phyloP scores from a whole-genome alignment of 805 yeast species.

The Metschnikowia hibisci region DNA sequence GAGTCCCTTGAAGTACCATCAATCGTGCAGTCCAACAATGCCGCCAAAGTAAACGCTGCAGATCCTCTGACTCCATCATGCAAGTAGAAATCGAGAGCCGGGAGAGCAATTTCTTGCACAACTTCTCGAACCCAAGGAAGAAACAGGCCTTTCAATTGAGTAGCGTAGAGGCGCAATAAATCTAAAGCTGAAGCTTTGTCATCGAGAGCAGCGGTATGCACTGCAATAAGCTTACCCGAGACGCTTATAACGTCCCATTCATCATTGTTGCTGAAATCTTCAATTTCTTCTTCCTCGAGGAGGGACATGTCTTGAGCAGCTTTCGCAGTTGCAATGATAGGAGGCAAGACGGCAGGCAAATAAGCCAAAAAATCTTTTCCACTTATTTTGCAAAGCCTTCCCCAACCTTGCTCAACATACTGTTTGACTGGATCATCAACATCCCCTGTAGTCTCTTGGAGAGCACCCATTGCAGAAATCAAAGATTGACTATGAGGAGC shows the following conservation, averaged over 20 bases:
- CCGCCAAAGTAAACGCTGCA: constrained; percentile 82
- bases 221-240: constrained; percentile 89
- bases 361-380: constrained; percentile 84
- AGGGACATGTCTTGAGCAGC: constrained; percentile 86
- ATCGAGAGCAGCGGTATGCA: constrained; percentile 90
- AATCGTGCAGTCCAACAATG: constrained; percentile 63
- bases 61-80: constrained; percentile 93
- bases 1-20: constrained; percentile 50
- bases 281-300: constrained; percentile 84
- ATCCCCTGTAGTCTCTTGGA: constrained; percentile 57
- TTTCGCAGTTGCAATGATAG: constrained; percentile 80
- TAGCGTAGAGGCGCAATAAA: constrained; percentile 76
- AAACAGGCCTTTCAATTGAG: constrained; percentile 76
- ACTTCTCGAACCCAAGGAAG: constrained; percentile 79
- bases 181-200: constrained; percentile 94
- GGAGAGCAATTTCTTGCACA: constrained; percentile 73
- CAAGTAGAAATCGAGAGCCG: constrained; percentile 84
- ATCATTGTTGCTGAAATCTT: constrained; percentile 74
- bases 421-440: constrained; percentile 87
- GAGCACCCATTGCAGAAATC: constrained; percentile 63
- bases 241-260: constrained; percentile 94
- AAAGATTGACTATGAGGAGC: constrained; percentile 69
- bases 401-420: constrained; percentile 94
- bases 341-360: constrained; percentile 81
- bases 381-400: constrained; percentile 80